Evolutionary conservation across 176 grass and related monocot species (phyloP).

Genomic region (Thalia dealbata): DNA sequence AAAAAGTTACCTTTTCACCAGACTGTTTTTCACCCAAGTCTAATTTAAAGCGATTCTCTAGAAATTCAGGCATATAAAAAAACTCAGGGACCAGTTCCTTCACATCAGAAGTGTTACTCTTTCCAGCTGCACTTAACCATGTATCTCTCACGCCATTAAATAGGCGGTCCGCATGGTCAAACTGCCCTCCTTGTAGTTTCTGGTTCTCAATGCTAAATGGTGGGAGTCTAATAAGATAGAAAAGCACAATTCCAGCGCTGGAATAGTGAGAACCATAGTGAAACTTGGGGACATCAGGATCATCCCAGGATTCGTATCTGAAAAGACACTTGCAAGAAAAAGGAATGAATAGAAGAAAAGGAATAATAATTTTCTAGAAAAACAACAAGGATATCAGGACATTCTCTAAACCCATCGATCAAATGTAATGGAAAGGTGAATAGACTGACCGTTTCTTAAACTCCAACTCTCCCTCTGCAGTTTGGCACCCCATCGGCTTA

Average conservation of each 20-base stretch:
- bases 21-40: slow-evolving; percentile 98
- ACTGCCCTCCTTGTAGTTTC: slow-evolving; percentile 91
- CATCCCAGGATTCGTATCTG: slow-evolving; percentile 98
- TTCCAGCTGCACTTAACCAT: slow-evolving; percentile 85
- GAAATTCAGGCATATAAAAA: slow-evolving; percentile 98
- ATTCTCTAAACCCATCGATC: neutral
- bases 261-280: slow-evolving; percentile 99
- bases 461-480: slow-evolving; percentile 75
- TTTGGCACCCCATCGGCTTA: slow-evolving; percentile 99
- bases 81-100: slow-evolving; percentile 99
- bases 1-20: slow-evolving; percentile 57
- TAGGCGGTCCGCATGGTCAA: slow-evolving; percentile 93
- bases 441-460: slow-evolving; percentile 80
- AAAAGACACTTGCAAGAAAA: slow-evolving; percentile 9
- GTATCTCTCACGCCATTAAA: slow-evolving; percentile 92
- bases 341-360: neutral
- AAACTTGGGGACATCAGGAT: slow-evolving; percentile 97
- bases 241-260: slow-evolving; percentile 97
- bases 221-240: slow-evolving; percentile 89
- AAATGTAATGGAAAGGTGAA: slow-evolving; percentile 1
- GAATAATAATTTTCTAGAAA: neutral
- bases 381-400: neutral
- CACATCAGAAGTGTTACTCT: slow-evolving; percentile 99
- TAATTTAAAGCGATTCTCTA: slow-evolving; percentile 81
- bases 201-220: slow-evolving; percentile 89